Base-by-base conservation (phyloP, 2,329 filamentous ascomycete species). In the Grosmannia huntii region DNA sequence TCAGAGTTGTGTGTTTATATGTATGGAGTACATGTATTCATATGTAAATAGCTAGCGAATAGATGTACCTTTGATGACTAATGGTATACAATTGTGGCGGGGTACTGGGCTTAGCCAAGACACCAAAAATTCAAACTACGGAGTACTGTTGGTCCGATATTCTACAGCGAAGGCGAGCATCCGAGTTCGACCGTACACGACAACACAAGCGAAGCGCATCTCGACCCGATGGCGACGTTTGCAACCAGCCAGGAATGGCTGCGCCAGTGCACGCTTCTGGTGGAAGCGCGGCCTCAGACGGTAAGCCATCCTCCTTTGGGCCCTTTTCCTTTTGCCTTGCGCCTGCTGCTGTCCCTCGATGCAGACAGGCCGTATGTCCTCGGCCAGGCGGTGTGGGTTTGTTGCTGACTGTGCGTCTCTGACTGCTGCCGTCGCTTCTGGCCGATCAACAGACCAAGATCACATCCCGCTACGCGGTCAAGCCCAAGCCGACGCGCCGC, bases 161-260 rank as follows among this genome's bases (percentile, higher is more conserved):
- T n/a, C 6, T 19, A 19, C 41, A n/a, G 41, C 41, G 16, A 44
- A 44, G 41, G 41, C 12, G 14, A 41, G 12, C 12, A 41, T 9
- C 3, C 38, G 12, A 33, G 38, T 19, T 19, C 38, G 12, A 41
- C 12, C 12, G 38, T 19, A 19, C 25, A 49, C 14, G n/a, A n/a
- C 46, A 7, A 49, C 46, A 25, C 41, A 21, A 41, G 55, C 14
- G 12, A 44, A 36, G 27, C 66, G 74, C 65, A 28, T 31, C 27
- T n/a, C n/a, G 14, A 33, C 50, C 21, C 28, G 9, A 96, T 96
- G 91, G 86, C 87, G 3, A 84, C 87, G 70, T 84, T 95, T 69
- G 76, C 80, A 56, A 90, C 89, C 59, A 88, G 88, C 72, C 86
- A 95, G 73, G 86, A 91, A 75, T 99, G 90, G 87, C 87, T 96